These are phyloP conservation scores for Psidium friedrichsthalianum DNA, from an alignment of 345 rosid species.

Conservation along the genomic window DNA sequence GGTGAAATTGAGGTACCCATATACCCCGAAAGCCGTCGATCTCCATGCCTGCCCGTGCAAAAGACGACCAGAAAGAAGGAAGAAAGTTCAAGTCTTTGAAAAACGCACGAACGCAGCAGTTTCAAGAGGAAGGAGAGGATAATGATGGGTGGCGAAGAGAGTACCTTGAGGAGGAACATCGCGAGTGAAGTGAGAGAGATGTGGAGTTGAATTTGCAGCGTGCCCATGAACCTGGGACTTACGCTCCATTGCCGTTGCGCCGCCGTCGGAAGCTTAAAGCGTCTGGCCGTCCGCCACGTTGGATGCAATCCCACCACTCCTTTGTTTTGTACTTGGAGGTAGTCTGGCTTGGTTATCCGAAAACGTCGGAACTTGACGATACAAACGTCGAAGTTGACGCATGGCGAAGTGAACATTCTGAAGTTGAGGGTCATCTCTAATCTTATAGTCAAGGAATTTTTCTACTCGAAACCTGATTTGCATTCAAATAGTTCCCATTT, in stretches of 20 bases:
- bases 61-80: not conserved
- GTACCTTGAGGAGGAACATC: conserved; percentile 71
- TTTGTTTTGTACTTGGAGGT: not conserved
- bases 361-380: too few species aligned
- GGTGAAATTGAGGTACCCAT: conserved; percentile 79
- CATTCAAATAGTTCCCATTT: not conserved
- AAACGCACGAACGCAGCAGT: not conserved
- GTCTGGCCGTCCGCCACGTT: not conserved
- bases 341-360: too few species aligned
- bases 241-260: not conserved
- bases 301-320: not conserved
- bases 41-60: conserved; percentile 53
- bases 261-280: not conserved
- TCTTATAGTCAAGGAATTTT: not conserved
- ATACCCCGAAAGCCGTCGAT: conserved; percentile 58
- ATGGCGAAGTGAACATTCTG: too few species aligned
- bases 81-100: not conserved
- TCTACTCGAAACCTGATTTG: not conserved
- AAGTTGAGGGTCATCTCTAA: not conserved
- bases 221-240: not conserved
- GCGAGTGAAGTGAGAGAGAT: conserved; percentile 7
- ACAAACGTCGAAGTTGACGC: too few species aligned
- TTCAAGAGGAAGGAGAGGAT: not conserved
- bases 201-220: not conserved
- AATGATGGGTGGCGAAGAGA: not conserved